These are phyloP conservation scores for Casuarina cunninghamiana DNA, from an alignment of 306 rosid species.

Conservation along the genomic window DNA sequence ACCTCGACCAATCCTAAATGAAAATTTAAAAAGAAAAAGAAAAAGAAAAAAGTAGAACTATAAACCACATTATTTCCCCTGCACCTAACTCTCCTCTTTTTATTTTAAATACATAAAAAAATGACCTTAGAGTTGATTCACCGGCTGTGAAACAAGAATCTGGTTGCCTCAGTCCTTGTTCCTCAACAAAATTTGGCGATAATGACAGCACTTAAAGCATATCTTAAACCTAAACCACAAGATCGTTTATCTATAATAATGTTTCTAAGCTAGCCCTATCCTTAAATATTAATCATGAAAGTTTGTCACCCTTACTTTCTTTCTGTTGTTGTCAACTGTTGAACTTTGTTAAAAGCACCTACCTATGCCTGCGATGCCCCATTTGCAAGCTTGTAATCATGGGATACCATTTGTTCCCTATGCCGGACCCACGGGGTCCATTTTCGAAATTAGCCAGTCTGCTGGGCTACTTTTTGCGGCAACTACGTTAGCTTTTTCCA, in stretches of 20 bases:
- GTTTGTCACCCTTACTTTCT: slow-evolving; percentile 10
- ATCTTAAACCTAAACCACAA: slow-evolving; percentile 36
- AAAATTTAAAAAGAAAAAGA: background rate
- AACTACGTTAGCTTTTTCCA: slow-evolving; percentile 2
- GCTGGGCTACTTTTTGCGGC: slow-evolving; percentile 27
- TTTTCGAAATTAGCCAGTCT: slow-evolving; percentile 32
- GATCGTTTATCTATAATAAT: slow-evolving; percentile 40
- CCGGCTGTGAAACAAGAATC: background rate
- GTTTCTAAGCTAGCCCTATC: slow-evolving; percentile 34
- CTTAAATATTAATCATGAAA: slow-evolving; percentile 33
- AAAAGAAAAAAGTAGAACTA: background rate
- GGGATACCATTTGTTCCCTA: slow-evolving; percentile 81
- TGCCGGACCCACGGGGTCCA: slow-evolving; percentile 46
- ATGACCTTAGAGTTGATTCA: background rate
- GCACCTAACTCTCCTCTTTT: too few relatives aligned
- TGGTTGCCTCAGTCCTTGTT: slow-evolving; percentile 6
- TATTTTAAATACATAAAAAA: background rate
- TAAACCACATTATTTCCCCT: too few relatives aligned
- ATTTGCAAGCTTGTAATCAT: slow-evolving; percentile 65
- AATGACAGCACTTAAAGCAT: slow-evolving; percentile 41
- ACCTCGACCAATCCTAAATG: too few relatives aligned
- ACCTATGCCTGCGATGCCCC: slow-evolving; percentile 45
- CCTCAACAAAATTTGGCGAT: slow-evolving; percentile 41
- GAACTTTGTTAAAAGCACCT: slow-evolving; percentile 40
- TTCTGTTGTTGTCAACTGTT: slow-evolving; percentile 27